Conservation (phyloP, 2,329 filamentous ascomycete species). For the Camillea tinctor region DNA sequence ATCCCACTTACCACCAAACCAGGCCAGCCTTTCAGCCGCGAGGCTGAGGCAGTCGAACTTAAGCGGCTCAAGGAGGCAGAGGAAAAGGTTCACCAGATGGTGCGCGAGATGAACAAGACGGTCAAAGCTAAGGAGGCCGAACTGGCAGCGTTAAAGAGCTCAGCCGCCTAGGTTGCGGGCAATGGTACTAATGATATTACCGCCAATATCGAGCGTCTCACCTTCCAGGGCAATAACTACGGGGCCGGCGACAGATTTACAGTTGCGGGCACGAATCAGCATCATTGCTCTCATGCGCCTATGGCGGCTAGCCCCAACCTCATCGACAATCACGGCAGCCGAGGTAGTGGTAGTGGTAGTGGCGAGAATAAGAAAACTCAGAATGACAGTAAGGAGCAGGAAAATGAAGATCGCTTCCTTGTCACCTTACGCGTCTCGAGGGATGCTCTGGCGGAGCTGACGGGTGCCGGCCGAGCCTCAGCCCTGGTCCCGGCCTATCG, state of each 20-base stretch:
- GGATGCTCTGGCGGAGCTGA: not conserved
- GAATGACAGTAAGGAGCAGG: not conserved
- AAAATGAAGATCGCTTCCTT: not conserved
- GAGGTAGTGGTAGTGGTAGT: not conserved
- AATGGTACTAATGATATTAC: not conserved
- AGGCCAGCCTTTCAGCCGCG: conserved; percentile 70
- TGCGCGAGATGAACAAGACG: conserved; percentile 56
- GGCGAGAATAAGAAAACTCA: not conserved
- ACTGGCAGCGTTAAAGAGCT: conserved; percentile 55
- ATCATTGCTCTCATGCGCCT: not conserved
- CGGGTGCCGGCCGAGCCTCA: not conserved
- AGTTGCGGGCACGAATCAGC: not conserved
- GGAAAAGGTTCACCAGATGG: conserved; percentile 61
- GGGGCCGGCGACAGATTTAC: not conserved
- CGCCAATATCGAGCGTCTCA: not conserved
- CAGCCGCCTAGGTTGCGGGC: conserved; percentile 27
- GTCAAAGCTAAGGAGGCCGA: conserved; percentile 64
- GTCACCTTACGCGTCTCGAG: not conserved
- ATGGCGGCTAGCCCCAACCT: not conserved
- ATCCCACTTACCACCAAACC: conserved; percentile 67
- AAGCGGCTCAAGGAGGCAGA: conserved; percentile 63
- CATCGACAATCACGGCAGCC: not conserved
- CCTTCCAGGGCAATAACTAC: not conserved
- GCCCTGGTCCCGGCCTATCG: not conserved
- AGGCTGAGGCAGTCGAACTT: conserved; percentile 65